These are phyloP conservation scores for Dipteronia sinensis DNA, from an alignment of 345 rosid genomes.

Conservation along the genomic window DNA sequence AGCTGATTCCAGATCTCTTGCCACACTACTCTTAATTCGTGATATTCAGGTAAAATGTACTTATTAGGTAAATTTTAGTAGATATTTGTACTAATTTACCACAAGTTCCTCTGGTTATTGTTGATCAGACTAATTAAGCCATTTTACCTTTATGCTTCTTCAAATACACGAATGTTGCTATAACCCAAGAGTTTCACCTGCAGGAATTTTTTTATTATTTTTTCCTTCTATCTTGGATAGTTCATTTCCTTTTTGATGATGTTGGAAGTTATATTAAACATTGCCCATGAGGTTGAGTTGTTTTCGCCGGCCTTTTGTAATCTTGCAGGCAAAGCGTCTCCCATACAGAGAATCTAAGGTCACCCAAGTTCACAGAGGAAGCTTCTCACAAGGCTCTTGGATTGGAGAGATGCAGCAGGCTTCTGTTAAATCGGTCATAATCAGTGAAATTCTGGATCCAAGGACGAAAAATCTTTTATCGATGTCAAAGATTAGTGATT, in stretches of 20 bases:
- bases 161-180: neutral
- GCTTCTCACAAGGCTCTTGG: conserved; percentile 64
- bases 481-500: conserved; percentile 78
- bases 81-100: neutral
- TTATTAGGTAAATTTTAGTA: conserved; percentile 3
- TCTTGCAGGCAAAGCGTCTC: conserved; percentile 67
- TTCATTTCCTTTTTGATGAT: neutral
- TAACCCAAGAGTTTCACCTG: neutral
- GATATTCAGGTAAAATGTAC: conserved; percentile 65
- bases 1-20: conserved; percentile 86
- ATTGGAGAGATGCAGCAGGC: conserved; percentile 86
- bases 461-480: conserved; percentile 65
- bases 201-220: neutral
- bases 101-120: neutral
- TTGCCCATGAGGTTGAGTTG: neutral
- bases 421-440: conserved; percentile 67
- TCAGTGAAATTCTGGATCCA: conserved; percentile 76
- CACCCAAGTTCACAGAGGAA: conserved; percentile 41
- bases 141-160: neutral
- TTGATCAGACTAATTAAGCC: neutral
- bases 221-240: too few relatives aligned
- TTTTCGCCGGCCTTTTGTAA: neutral
- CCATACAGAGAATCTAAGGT: conserved; percentile 53
- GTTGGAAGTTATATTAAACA: neutral
- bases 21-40: conserved; percentile 66